Conservation (phyloP, 345 rosid species). For the Acer yangbiense region DNA sequence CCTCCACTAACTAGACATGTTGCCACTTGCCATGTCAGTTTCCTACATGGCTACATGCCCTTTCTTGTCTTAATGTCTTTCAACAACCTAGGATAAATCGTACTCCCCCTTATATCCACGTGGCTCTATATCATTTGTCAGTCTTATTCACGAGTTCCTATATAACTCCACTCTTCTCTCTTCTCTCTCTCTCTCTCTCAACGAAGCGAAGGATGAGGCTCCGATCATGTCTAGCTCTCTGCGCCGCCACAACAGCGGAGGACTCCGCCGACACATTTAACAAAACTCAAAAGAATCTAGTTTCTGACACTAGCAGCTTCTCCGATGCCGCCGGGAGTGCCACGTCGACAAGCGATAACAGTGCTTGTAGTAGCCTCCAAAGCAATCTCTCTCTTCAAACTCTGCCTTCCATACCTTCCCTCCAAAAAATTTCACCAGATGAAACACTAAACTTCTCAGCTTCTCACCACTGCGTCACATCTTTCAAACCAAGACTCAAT, state of each 20-base stretch:
- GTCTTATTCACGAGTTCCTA: background rate
- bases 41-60: background rate
- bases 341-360: constrained; percentile 32
- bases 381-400: constrained; percentile 80
- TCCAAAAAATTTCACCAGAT: constrained; percentile 54
- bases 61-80: background rate
- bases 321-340: constrained; percentile 22
- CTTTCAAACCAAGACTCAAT: constrained; percentile 41
- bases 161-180: background rate
- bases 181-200: background rate
- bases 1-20: fast-evolving
- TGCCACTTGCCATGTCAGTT: too few species aligned
- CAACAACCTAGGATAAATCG: constrained; percentile 8
- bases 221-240: constrained; percentile 45
- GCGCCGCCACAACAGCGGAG: constrained; percentile 19
- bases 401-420: constrained; percentile 75
- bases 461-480: constrained; percentile 35
- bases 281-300: constrained; percentile 20
- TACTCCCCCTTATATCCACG: constrained; percentile 1
- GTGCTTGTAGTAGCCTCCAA: constrained; percentile 49
- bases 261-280: constrained; percentile 20
- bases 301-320: constrained; percentile 27
- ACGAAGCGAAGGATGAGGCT: constrained; percentile 38
- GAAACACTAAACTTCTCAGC: constrained; percentile 40
- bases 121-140: background rate